Conservation (phyloP, 768 basidiomycete genomes). For the Leccinum sublutescens region DNA sequence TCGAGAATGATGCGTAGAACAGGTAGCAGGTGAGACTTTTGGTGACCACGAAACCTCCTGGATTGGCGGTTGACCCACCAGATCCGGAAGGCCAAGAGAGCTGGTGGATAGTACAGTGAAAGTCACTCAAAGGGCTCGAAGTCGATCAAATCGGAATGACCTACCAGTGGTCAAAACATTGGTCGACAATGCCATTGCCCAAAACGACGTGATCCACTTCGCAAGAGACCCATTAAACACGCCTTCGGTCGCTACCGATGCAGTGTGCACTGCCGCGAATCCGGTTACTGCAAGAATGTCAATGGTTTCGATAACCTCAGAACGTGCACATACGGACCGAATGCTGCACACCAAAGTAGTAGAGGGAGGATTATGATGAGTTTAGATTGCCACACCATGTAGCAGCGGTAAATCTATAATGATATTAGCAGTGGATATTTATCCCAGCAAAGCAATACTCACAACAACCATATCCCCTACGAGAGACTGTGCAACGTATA, state of each 20-base stretch:
- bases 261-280: constrained; percentile 7
- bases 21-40: constrained; percentile 11
- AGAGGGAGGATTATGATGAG: constrained; percentile 28
- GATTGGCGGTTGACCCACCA: constrained; percentile 27
- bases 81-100: constrained; percentile 31
- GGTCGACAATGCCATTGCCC: constrained; percentile 29
- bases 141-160: not conserved
- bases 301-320: not conserved
- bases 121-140: not conserved
- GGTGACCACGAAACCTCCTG: constrained; percentile 9
- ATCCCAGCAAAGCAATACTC: not conserved
- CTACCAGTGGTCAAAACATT: constrained; percentile 35
- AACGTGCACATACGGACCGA: constrained; percentile 14
- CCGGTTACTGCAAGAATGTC: constrained; percentile 14
- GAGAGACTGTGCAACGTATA: constrained; percentile 27
- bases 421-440: not conserved
- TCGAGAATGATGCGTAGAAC: constrained; percentile 35
- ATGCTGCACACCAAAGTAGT: constrained; percentile 29
- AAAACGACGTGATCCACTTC: constrained; percentile 37
- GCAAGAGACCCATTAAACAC: constrained; percentile 27
- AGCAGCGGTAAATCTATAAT: constrained; percentile 28
- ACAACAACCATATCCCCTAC: constrained; percentile 33
- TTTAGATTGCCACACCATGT: constrained; percentile 33
- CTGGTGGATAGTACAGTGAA: constrained; percentile 7
- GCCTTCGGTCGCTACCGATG: not conserved